Conservation (phyloP, 805 yeast species). For the Starmerella bombi region DNA sequence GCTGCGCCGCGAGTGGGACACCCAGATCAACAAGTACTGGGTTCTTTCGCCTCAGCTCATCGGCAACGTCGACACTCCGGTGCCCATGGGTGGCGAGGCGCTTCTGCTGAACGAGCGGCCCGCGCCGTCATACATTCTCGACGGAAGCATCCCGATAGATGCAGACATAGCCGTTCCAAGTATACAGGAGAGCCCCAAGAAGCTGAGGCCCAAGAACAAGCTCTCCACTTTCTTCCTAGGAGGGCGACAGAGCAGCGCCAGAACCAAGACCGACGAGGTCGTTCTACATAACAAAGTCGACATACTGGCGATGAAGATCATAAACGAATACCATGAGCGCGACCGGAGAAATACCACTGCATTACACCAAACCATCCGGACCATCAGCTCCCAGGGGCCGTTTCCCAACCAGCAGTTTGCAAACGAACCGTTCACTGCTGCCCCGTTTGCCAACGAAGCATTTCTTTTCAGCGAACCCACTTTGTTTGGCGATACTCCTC, state of each 20-base stretch:
- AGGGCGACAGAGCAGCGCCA: background rate
- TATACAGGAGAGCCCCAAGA: conserved; percentile 15
- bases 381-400: background rate
- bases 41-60: conserved; percentile 13
- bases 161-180: conserved; percentile 18
- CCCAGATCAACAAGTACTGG: conserved; percentile 28
- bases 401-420: too few species aligned
- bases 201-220: conserved; percentile 6
- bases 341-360: background rate
- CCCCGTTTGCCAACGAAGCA: too few species aligned
- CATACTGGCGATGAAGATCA: conserved; percentile 24
- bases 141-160: conserved; percentile 23
- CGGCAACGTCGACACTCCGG: conserved; percentile 19
- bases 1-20: conserved; percentile 40
- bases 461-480: too few species aligned
- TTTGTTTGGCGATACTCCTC: too few species aligned
- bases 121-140: conserved; percentile 10
- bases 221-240: conserved; percentile 8
- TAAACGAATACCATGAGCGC: conserved; percentile 21
- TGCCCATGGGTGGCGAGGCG: conserved; percentile 27
- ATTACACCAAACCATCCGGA: background rate
- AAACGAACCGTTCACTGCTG: too few species aligned
- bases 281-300: conserved; percentile 23
- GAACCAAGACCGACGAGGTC: conserved; percentile 6
- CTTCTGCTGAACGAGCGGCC: conserved; percentile 1